Evolutionary conservation across 495 filamentous ascomycete species (phyloP).

Genomic region (Letharia columbiana): DNA sequence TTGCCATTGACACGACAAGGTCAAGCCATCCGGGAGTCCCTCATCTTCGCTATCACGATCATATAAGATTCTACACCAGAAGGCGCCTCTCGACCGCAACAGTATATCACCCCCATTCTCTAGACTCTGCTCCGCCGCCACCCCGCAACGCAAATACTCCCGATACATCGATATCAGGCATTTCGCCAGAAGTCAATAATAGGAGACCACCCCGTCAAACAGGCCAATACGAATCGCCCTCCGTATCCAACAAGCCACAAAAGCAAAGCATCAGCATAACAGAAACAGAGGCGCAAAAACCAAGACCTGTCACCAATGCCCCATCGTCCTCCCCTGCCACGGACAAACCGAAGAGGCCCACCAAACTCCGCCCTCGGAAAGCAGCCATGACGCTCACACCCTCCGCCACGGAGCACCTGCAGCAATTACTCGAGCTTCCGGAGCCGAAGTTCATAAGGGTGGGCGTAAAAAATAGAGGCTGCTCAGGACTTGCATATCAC

Average conservation of each 20-base stretch:
- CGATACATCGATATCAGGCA: slow-evolving; percentile 60
- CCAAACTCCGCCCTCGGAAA: slow-evolving; percentile 74
- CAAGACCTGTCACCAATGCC: slow-evolving; percentile 35
- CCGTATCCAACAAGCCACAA: slow-evolving; percentile 15
- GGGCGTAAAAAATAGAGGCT: slow-evolving; percentile 91
- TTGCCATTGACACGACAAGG: slow-evolving; percentile 25
- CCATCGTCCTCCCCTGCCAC: slow-evolving; percentile 30
- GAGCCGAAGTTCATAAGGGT: slow-evolving; percentile 87
- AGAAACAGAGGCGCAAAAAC: slow-evolving; percentile 59
- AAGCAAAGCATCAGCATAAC: slow-evolving; percentile 35
- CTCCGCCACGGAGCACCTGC: slow-evolving; percentile 66
- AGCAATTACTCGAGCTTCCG: slow-evolving; percentile 64
- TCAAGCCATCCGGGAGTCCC: background rate
- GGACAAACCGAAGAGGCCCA: slow-evolving; percentile 36
- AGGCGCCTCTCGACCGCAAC: slow-evolving; percentile 64
- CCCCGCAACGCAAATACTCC: slow-evolving; percentile 58
- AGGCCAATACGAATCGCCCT: slow-evolving; percentile 25
- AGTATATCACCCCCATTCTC: slow-evolving; percentile 65
- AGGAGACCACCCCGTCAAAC: slow-evolving; percentile 40
- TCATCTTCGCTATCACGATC: slow-evolving; percentile 4
- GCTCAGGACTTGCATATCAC: slow-evolving; percentile 90
- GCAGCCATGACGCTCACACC: slow-evolving; percentile 83
- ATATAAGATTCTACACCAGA: background rate
- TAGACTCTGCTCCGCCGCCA: slow-evolving; percentile 53
- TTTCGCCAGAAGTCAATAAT: slow-evolving; percentile 45